Conservation (phyloP, 768 basidiomycete species). For the Hemileccinum impolitum region DNA sequence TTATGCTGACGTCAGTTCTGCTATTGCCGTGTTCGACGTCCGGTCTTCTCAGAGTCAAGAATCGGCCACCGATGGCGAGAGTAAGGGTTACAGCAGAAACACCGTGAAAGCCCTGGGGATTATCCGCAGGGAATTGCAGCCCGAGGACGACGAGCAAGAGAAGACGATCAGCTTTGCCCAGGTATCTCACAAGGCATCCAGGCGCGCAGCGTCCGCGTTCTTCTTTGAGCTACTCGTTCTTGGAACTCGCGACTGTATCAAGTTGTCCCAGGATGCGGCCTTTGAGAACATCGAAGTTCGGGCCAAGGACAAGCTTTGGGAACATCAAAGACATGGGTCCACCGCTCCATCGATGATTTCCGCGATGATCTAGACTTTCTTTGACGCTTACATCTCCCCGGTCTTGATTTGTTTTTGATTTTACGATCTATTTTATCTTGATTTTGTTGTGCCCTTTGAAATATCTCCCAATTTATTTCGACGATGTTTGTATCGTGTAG, state of each 20-base stretch:
- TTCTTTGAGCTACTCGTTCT: slow-evolving; percentile 98
- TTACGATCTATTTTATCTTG: neutral
- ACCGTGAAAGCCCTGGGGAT: slow-evolving; percentile 80
- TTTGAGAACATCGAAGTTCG: slow-evolving; percentile 86
- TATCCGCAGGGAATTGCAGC: slow-evolving; percentile 68
- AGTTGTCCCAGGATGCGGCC: slow-evolving; percentile 66
- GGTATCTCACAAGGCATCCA: slow-evolving; percentile 81
- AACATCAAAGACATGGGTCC: slow-evolving; percentile 51
- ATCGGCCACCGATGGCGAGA: slow-evolving; percentile 45
- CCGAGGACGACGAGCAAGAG: slow-evolving; percentile 47
- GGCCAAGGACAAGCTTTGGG: slow-evolving; percentile 85
- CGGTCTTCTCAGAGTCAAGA: slow-evolving; percentile 53
- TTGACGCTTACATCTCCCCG: neutral
- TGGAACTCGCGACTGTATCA: slow-evolving; percentile 87
- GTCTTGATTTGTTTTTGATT: slow-evolving; percentile 17
- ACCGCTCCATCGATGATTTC: slow-evolving; percentile 45
- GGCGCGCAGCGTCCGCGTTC: slow-evolving; percentile 90
- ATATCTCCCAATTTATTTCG: neutral
- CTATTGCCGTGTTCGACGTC: slow-evolving; percentile 78
- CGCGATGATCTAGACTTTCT: slow-evolving; percentile 32
- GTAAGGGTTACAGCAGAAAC: slow-evolving; percentile 83
- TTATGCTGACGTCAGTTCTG: slow-evolving; percentile 69
- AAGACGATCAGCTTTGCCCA: slow-evolving; percentile 74
- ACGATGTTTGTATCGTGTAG: slow-evolving; percentile 5
- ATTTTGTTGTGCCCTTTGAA: neutral